Conservation (phyloP, 306 rosid species). For the Ormosia semicastrata region DNA sequence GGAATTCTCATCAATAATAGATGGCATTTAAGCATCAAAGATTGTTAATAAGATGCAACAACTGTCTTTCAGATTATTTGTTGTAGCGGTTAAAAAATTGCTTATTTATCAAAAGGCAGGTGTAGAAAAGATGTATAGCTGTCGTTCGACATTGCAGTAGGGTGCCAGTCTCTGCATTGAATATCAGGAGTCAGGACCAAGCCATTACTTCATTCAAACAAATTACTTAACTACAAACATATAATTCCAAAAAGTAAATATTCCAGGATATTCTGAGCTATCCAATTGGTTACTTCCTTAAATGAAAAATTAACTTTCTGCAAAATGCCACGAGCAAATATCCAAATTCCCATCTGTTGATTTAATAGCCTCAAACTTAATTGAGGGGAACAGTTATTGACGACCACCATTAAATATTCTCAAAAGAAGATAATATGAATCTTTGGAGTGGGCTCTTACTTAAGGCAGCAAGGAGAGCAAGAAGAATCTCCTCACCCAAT, state of each 20-base stretch:
- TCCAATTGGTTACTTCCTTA: neutral
- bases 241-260: neutral
- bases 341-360: neutral
- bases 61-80: neutral
- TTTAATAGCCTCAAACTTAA: neutral
- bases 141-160: constrained; percentile 56
- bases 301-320: neutral
- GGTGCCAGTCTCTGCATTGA: constrained; percentile 47
- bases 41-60: neutral
- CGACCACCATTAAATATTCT: neutral
- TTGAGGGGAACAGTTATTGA: neutral
- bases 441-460: constrained; percentile 47
- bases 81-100: neutral
- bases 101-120: neutral
- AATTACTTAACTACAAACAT: neutral
- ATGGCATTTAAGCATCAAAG: neutral
- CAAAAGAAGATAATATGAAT: neutral
- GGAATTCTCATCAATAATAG: neutral
- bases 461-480: constrained; percentile 74
- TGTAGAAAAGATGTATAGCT: constrained; percentile 39
- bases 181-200: constrained; percentile 5
- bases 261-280: neutral
- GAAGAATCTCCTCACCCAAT: constrained; percentile 65
- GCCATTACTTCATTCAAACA: constrained; percentile 21
- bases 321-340: neutral